Conservation (phyloP, 78 protist species). For the Creolimax fragrantissima region DNA sequence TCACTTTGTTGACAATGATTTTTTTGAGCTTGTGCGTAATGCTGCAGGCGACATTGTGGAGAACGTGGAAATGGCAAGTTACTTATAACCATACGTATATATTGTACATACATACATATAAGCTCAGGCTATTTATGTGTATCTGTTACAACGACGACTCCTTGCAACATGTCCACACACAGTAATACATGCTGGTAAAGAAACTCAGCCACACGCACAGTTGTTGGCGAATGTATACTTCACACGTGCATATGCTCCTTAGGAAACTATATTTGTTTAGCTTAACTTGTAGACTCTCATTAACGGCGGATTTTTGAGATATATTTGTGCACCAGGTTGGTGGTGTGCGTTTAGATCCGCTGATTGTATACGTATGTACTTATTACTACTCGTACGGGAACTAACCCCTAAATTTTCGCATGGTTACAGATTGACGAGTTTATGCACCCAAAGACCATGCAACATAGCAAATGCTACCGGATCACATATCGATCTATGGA, state of each 20-base stretch:
- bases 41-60: slow-evolving; percentile 76
- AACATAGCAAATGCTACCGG: slow-evolving; percentile 63
- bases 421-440: slow-evolving; percentile 47
- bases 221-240: neutral
- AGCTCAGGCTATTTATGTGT: neutral
- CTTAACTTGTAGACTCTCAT: too few relatives aligned
- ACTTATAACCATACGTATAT: too few relatives aligned
- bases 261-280: too few relatives aligned
- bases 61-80: slow-evolving; percentile 28
- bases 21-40: slow-evolving; percentile 61
- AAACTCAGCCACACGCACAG: neutral
- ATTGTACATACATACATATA: neutral
- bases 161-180: neutral
- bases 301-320: too few relatives aligned
- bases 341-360: too few relatives aligned
- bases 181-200: neutral
- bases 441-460: slow-evolving; percentile 54
- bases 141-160: neutral
- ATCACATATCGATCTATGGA: slow-evolving; percentile 62
- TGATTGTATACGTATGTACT: too few relatives aligned
- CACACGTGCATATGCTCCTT: too few relatives aligned
- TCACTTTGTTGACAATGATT: slow-evolving; percentile 58
- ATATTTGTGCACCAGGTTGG: too few relatives aligned
- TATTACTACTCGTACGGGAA: too few relatives aligned
- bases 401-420: too few relatives aligned